Evolutionary conservation across 2,329 filamentous ascomycete genomes (phyloP), one percentile per base, ranked within the genome.

Genomic region (Botrytis hyacinthi): DNA sequence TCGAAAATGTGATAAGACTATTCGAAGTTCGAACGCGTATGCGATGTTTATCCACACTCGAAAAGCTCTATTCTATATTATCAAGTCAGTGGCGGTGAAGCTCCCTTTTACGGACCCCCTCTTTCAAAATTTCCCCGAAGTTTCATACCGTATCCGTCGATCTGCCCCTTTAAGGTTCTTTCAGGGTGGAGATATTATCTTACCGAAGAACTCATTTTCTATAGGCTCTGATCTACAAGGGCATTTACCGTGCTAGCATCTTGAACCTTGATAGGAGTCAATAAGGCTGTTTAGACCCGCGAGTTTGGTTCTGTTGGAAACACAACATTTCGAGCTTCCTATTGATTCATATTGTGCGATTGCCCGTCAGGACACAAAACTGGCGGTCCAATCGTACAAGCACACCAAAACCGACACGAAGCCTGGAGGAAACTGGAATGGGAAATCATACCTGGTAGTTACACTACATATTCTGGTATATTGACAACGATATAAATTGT

Each of bases 221-320:
- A 32, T 29, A 29, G 51, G 51, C n/a, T n/a, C 14, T 1, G 51
- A 29, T 57, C 29, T 35, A n/a, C 29, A 48, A 48, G 29, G 29
- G 12, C 44, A 29, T 8, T 66, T 40, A 5, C 62, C 42, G 42
- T 48, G 62, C 62, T 48, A 5, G 44, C 42, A 66, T 32, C 63
- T 4, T 37, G 16, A 57, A 57, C 14, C 29, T 37, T 35, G 42
- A 54, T 57, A 42, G 48, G 48, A 20, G 37, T 68, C 37, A n/a
- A 57, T 54, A 68, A 68, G 66, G 66, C 37, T 69, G 51, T 57
- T 26, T 26, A 32, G 48, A 69, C 66, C 66, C 48, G 18, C 66
- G 20, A 42, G 48, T 69, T 59, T 69, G 66, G 35, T 57, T 42
- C 51, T 32, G 35, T 69, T 57, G n/a, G 37, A 42, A 48, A 32